Evolutionary conservation across 768 basidiomycete species (phyloP), one percentile per base, ranked within the genome.

Genomic region (Cystobasidium tubakii): DNA sequence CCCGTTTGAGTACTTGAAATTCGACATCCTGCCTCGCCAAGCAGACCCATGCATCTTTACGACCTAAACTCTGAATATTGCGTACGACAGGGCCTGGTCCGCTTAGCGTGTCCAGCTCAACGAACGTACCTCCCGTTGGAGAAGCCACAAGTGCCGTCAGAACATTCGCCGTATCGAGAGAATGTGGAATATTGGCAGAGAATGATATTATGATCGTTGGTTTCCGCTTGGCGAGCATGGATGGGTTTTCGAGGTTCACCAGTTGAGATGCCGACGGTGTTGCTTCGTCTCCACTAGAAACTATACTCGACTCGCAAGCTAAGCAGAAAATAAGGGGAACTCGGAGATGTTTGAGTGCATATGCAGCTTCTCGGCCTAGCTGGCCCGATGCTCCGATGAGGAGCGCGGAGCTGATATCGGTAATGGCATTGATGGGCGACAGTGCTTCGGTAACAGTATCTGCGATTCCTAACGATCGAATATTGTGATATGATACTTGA

Each of bases 341-440:
- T 9, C 54, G n/a, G 7, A 46, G n/a, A 21, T 55, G 25, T 19
- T 55, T 34, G 29, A 71, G 55, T 31, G 54, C 53, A 53, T 42
- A 43, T 7, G 44, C 42, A 7, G 69, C 69, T 36, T 71, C 69
- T 12, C 53, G 33, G n/a, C 69, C 69, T 46, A 6, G 23, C 10
- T 34, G 39, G 9, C 66, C 66, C 27, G 31, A 34, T 50, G 66
- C 66, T n/a, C 69, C 69, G 31, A 71, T 42, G 1, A 73, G 27
- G 1, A 73, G 36, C 19, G 72, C 72, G 1, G 46, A 42, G n/a
- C 29, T 36, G 9, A 42, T 27, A 25, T 50, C 60, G n/a, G 72
- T 66, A 19, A 78, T 73, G 1, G 76, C 76, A 67, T 78, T 78
- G 75, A 78, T 78, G 6, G 77, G 77, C 0, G 72, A 67, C 3